Base-by-base conservation (phyloP, 805 yeast genomes). In the Scheffersomyces lignosus region DNA sequence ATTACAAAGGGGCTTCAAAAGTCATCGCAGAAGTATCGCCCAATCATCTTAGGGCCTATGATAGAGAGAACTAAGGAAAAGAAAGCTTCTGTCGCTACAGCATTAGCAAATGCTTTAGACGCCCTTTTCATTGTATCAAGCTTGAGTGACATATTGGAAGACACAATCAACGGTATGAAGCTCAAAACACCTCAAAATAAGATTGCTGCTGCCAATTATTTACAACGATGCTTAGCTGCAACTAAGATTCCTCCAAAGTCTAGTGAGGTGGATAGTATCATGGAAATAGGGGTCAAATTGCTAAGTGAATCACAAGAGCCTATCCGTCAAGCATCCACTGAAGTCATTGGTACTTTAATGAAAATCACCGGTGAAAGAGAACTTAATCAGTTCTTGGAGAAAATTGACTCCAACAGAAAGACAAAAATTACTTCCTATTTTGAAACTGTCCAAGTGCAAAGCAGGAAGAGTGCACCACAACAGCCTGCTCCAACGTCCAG, bases 51-150 rank as follows among this genome's bases (percentile, higher is more conserved):
- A 17, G 60, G 64, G 2, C 81, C 93, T 0, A 59, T 86, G 39
- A 60, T 93, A 29, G 96, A 88, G 47, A 74, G 97, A 49, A 77
- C 87, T 10, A 90, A 88, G 54, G 99, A 93, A 57, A 89, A 86
- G 66, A 91, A 91, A 52, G 81, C 77, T 17, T 66, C 82, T 3
- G 93, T 88, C 0, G 66, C 84, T 2, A 89, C 82, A 16, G 83
- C 93, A 0, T 66, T 91, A n/a, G 67, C 71, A 14, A 62, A 58
- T 17, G 82, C 91, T 0, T 65, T 90, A 35, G 85, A 82, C 56
- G 75, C 84, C 0, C 70, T 85, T 3, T 84, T 81, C 46, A 52
- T 51, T 23, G 64, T 64, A 41, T 66, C 81, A 8, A 71, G 78
- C 0, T 64, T 77, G 15, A 51, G 69, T 26, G 84, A 78, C 25